A percentile compares a stretch with the other conserved stretches of the same genome.
These are phyloP conservation scores for Trichoderma sp. DNA, from an alignment of 2,329 filamentous ascomycete genomes.

Conservation along the genomic window DNA sequence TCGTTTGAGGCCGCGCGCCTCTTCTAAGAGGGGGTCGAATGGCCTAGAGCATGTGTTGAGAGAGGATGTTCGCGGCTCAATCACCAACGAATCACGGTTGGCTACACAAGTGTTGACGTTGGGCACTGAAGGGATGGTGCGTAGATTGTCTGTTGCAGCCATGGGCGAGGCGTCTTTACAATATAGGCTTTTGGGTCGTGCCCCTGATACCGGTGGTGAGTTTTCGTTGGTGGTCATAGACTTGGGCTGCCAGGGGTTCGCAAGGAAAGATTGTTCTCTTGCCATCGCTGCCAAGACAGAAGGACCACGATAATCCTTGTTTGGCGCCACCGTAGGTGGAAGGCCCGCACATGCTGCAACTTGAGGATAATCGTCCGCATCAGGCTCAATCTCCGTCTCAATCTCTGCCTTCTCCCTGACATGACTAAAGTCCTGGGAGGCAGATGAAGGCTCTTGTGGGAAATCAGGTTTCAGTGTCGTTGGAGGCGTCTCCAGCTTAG, in stretches of 20 bases:
- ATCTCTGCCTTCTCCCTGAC: slow-evolving; percentile 54
- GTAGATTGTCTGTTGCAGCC: slow-evolving; percentile 25
- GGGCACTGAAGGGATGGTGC: slow-evolving; percentile 32
- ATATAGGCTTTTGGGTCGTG: not conserved
- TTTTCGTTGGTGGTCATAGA: slow-evolving; percentile 21
- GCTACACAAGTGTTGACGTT: slow-evolving; percentile 19
- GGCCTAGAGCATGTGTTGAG: slow-evolving; percentile 29
- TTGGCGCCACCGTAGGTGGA: slow-evolving; percentile 3
- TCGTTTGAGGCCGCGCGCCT: slow-evolving; percentile 26
- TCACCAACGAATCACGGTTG: not conserved
- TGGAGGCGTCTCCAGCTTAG: slow-evolving; percentile 43
- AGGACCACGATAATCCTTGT: not conserved
- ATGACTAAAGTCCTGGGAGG: slow-evolving; percentile 39
- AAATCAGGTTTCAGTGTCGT: slow-evolving; percentile 22
- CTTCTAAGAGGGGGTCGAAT: slow-evolving; percentile 24
- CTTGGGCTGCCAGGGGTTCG: not conserved
- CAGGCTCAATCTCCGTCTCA: slow-evolving; percentile 50
- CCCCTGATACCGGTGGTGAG: slow-evolving; percentile 1
- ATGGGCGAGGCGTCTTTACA: slow-evolving; percentile 10
- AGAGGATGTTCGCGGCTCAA: slow-evolving; percentile 30
- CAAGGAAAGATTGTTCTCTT: not conserved
- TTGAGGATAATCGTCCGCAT: slow-evolving; percentile 20
- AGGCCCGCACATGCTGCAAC: not conserved
- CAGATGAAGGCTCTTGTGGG: not conserved
- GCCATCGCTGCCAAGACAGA: not conserved